Base-by-base conservation (phyloP, 2,329 filamentous ascomycete genomes). In the Pseudogymnoascus sp. region DNA sequence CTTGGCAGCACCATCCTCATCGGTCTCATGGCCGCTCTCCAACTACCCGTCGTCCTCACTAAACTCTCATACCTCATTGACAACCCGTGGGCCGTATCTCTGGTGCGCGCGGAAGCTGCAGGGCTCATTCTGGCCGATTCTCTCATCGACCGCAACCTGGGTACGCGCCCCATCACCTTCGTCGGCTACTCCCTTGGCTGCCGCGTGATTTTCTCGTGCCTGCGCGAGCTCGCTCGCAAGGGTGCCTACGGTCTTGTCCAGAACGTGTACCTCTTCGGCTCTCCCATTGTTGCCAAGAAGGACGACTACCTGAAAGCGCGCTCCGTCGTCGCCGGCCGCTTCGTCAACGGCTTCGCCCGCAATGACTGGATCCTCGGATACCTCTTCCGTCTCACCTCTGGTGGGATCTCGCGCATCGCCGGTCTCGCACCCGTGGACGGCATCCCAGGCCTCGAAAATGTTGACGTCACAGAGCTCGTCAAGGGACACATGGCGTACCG, bases 281-380 rank as follows among this genome's bases (percentile, higher is more conserved):
- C 91, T 9, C 94, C 94, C 2, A 80, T 97, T 8, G 92, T 99
- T 8, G 90, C 90, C 58, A 97, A 93, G 73, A 88, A 85, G 70
- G 93, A 97, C 62, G 94, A 99, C 65, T 97, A 90, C 69, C 74
- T 92, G 25, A 87, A 84, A 68, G 89, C 88, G 8, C 85, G 88
- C 61, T 87, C 87, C n/a, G 87, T 96, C 2, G 89, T 97, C 3
- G 83, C 90, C 6, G 94, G 94, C n/a, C 85, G 92, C 42, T 96
- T 97, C 68, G 86, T 99, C 66, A 99, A 96, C 71, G 94, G 90
- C 13, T 99, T 92, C 76, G 90, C 94, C 68, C 88, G 83, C 58
- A 97, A 94, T 72, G 94, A 99, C 76, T 99, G 94, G 94, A 97
- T 99, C 70, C 76, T 99, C 59, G 92, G 88, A 64, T 99, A 99